phyloP scores from a whole-genome alignment of 306 rosid species.

The Carpinus viminea region DNA sequence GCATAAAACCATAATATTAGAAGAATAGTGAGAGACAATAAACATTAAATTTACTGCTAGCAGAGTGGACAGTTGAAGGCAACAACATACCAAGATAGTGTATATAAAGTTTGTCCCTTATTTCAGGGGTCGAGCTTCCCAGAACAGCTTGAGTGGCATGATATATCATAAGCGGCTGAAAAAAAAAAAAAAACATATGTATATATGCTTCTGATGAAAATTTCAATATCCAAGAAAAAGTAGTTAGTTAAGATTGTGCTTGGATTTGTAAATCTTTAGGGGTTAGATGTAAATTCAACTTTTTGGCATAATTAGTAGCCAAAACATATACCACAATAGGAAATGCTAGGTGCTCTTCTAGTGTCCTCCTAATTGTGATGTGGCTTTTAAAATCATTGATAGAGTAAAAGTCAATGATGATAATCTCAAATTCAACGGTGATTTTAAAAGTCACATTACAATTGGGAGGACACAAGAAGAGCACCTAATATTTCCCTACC shows the following conservation, averaged over 20 bases:
- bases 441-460: no score
- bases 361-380: no score
- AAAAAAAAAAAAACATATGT: constrained; percentile 7
- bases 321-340: background rate
- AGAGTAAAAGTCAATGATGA: no score
- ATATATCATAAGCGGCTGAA: constrained; percentile 83
- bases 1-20: background rate
- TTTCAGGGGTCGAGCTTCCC: constrained; percentile 47
- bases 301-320: background rate
- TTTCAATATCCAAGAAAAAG: background rate
- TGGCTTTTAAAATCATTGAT: no score
- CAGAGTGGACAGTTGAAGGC: constrained; percentile 23
- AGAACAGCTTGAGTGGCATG: constrained; percentile 55
- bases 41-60: constrained; percentile 7
- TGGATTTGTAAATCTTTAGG: constrained; percentile 6
- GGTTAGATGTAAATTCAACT: background rate
- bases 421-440: no score
- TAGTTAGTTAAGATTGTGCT: background rate
- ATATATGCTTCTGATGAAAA: background rate
- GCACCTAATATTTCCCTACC: no score
- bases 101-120: constrained; percentile 48
- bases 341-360: no score
- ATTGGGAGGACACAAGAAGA: no score
- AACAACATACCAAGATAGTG: constrained; percentile 80
- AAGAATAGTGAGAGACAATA: constrained; percentile 10